A percentile compares a stretch with the other conserved stretches of the same genome.
Conservation (phyloP, 192 early-diverging fungal genomes). For the Coemansia sp. region DNA sequence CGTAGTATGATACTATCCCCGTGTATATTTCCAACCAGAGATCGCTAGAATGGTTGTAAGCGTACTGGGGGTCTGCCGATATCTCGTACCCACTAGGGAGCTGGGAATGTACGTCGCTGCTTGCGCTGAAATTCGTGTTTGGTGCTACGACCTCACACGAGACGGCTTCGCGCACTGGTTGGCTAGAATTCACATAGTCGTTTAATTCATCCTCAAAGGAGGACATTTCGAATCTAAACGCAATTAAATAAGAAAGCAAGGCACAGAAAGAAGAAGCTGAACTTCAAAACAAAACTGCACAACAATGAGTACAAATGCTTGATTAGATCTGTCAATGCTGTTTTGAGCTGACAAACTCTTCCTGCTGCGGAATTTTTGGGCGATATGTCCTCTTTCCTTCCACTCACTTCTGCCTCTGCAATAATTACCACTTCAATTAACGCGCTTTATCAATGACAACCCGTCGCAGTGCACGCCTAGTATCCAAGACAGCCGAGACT, state of each 20-base stretch:
- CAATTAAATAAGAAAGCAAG: not conserved
- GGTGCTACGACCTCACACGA: not conserved
- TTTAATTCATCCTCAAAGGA: constrained; percentile 37
- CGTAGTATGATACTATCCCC: constrained; percentile 58
- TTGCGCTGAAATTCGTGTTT: not conserved
- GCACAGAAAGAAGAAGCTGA: not conserved
- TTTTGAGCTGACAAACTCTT: not conserved
- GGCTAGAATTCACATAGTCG: constrained; percentile 21
- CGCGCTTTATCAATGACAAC: constrained; percentile 10
- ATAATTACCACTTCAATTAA: not conserved
- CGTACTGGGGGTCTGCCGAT: constrained; percentile 50
- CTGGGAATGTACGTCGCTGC: not conserved
- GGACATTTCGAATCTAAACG: constrained; percentile 4
- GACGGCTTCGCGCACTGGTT: not conserved
- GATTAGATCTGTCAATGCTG: not conserved
- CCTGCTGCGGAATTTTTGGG: not conserved
- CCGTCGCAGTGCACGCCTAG: constrained; percentile 37
- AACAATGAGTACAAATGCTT: not conserved
- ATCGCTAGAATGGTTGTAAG: constrained; percentile 49
- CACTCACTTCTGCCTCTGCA: not conserved
- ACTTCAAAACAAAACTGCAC: too few relatives aligned
- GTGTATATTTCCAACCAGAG: constrained; percentile 62
- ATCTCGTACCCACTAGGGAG: constrained; percentile 35
- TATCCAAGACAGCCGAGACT: constrained; percentile 13
- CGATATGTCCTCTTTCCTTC: constrained; percentile 6